A percentile compares a stretch with the other conserved stretches of the same genome.
Evolutionary conservation across 2,329 filamentous ascomycete species (phyloP).

Genomic region (Tolypocladium ovalisporum): DNA sequence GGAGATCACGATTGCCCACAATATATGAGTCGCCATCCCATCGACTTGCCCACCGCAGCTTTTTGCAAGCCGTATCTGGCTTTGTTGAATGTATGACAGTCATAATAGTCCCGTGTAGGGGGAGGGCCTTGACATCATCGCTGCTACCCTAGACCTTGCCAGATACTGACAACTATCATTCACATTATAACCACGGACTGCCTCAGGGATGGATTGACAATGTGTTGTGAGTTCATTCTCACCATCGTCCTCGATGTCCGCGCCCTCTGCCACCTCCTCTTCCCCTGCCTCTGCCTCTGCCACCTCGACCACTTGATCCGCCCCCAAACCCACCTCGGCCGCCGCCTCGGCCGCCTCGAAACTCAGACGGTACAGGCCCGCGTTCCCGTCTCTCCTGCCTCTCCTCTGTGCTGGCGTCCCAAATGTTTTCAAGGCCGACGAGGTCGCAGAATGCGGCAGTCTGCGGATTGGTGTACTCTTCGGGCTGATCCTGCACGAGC

Average conservation of each 20-base stretch:
- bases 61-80: background rate
- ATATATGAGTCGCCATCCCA: background rate
- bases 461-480: conserved; percentile 80
- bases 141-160: background rate
- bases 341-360: conserved; percentile 15
- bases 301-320: conserved; percentile 22
- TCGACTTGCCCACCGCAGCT: background rate
- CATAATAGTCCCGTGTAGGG: too few relatives aligned
- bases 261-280: conserved; percentile 18
- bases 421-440: conserved; percentile 66
- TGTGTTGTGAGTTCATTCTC: background rate
- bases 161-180: background rate
- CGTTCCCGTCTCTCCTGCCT: conserved; percentile 43
- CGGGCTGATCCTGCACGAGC: conserved; percentile 50
- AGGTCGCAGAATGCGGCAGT: conserved; percentile 73
- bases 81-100: background rate
- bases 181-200: background rate
- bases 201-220: background rate
- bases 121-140: too few relatives aligned
- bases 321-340: conserved; percentile 24
- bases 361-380: conserved; percentile 39
- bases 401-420: conserved; percentile 62
- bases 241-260: conserved; percentile 5
- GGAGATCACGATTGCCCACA: background rate
- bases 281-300: conserved; percentile 25